Base-by-base conservation (phyloP, 2,329 filamentous ascomycete species). In the Fusarium solani-melongenae region DNA sequence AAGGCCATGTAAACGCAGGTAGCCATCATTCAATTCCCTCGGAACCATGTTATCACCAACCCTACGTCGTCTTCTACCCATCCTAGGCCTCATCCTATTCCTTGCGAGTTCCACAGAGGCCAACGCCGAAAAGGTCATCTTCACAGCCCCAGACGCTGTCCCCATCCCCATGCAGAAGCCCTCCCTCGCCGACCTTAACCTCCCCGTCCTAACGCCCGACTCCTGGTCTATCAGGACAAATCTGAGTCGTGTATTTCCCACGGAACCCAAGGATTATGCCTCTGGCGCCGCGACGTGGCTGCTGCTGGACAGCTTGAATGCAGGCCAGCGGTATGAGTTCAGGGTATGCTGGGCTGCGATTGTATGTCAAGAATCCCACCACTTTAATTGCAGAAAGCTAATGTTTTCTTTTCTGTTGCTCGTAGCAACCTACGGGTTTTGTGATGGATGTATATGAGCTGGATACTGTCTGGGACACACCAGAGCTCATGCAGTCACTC, bases 261-360 rank as follows among this genome's bases (percentile, higher is more conserved):
- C 84, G 8, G 76, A 84, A 9, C 79, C 84, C 3, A 63, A 71
- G 15, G 66, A 73, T 20, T 79, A 83, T 33, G 87, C 87, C 11
- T 81, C 85, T 14, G 94, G 93, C 9, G 83, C 86, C 12, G 86
- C 91, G 60, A 92, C 93, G 31, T 98, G 96, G 96, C 89, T 95
- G 75, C 84, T 96, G 9, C 88, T 99, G 7, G 89, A 93, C 65
- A 84, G 87, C 36, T 86, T 99, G 63, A 86, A 83, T n/a, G 88
- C 90, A 38, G 90, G 90, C 12, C 92, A 92, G 78, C 89, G 95
- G 74, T 98, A 98, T 86, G 96, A 99, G 85, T 89, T 97, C 57
- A 91, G 96, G 63, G 88, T 98, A 68, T 98, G 96, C 84, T 99
- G 96, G 95, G 88, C 94, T 69, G 96, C 96, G 44, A 96, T 92